Evolutionary conservation across 495 filamentous ascomycete genomes (phyloP).

Genomic region (Trichoderma reesei): DNA sequence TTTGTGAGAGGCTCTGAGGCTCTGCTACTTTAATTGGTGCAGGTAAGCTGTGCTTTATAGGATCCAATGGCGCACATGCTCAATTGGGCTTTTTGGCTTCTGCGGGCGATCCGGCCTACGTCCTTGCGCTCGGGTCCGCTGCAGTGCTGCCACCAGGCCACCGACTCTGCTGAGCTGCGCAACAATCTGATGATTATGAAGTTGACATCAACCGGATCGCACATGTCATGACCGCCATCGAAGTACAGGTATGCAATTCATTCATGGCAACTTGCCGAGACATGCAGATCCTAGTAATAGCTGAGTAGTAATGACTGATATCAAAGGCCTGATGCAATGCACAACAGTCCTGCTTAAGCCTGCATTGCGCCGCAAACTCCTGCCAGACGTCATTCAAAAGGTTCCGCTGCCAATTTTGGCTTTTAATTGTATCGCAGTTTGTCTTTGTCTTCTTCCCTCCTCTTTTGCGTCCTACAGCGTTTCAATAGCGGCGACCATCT

Average conservation of each 20-base stretch:
- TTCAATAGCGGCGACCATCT: neutral
- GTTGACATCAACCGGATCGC: neutral
- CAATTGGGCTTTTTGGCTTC: neutral
- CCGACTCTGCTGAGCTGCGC: neutral
- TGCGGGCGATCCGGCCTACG: neutral
- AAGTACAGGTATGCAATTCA: neutral
- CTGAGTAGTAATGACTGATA: neutral
- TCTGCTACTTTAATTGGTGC: too few species aligned
- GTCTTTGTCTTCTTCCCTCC: neutral
- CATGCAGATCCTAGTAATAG: too few species aligned
- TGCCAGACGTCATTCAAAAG: neutral
- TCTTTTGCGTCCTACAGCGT: neutral
- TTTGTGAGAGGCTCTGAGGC: neutral
- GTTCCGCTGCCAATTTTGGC: neutral
- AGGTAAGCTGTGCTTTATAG: too few species aligned
- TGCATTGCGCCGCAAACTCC: too few species aligned
- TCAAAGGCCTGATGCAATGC: neutral
- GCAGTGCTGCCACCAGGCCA: conserved; percentile 3
- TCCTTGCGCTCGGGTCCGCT: neutral
- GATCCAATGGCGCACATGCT: neutral
- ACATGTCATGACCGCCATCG: neutral
- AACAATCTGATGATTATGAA: neutral
- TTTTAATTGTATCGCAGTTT: neutral
- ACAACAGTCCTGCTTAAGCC: too few species aligned
- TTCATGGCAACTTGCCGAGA: too few species aligned